These are phyloP conservation scores for Trametes cingulata DNA, from an alignment of 768 basidiomycete species.

Conservation along the genomic window DNA sequence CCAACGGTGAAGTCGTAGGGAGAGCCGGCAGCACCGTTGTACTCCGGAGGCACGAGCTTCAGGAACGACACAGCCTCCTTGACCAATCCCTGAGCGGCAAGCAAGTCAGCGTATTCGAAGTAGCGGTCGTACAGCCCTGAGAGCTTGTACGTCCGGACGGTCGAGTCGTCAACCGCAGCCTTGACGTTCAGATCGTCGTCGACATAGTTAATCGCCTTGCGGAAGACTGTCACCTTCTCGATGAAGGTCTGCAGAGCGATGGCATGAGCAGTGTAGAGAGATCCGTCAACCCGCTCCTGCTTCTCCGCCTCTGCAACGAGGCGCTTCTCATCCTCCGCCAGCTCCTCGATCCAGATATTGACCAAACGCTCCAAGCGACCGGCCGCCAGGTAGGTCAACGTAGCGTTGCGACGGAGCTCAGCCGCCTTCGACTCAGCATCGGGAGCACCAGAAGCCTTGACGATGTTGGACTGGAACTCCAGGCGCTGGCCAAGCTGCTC, in stretches of 20 bases:
- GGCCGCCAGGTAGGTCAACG: slow-evolving; percentile 91
- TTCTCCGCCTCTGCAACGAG: slow-evolving; percentile 40
- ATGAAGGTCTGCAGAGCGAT: slow-evolving; percentile 90
- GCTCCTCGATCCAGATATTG: slow-evolving; percentile 89
- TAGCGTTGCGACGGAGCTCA: slow-evolving; percentile 82
- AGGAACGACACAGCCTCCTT: slow-evolving; percentile 81
- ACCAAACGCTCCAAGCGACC: slow-evolving; percentile 84
- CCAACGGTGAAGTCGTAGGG: slow-evolving; percentile 43
- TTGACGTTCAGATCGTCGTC: slow-evolving; percentile 63
- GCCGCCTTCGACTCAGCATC: slow-evolving; percentile 44
- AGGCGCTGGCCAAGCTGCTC: slow-evolving; percentile 91
- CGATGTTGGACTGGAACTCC: slow-evolving; percentile 77
- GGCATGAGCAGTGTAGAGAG: slow-evolving; percentile 77
- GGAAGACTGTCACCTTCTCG: slow-evolving; percentile 96
- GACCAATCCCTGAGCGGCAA: slow-evolving; percentile 88
- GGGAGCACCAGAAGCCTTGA: slow-evolving; percentile 49
- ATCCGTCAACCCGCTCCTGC: slow-evolving; percentile 43
- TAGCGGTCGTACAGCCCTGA: slow-evolving; percentile 88
- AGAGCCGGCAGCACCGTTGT: slow-evolving; percentile 57
- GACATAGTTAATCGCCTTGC: slow-evolving; percentile 77
- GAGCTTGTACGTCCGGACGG: slow-evolving; percentile 75
- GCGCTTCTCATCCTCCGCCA: slow-evolving; percentile 77
- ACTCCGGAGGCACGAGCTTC: slow-evolving; percentile 75
- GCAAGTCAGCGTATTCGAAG: slow-evolving; percentile 92
- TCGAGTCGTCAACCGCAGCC: slow-evolving; percentile 39